A percentile compares a stretch with the other conserved stretches of the same genome.
These are phyloP conservation scores for Parietaria judaica DNA, from an alignment of 306 rosid genomes.

Conservation along the genomic window DNA sequence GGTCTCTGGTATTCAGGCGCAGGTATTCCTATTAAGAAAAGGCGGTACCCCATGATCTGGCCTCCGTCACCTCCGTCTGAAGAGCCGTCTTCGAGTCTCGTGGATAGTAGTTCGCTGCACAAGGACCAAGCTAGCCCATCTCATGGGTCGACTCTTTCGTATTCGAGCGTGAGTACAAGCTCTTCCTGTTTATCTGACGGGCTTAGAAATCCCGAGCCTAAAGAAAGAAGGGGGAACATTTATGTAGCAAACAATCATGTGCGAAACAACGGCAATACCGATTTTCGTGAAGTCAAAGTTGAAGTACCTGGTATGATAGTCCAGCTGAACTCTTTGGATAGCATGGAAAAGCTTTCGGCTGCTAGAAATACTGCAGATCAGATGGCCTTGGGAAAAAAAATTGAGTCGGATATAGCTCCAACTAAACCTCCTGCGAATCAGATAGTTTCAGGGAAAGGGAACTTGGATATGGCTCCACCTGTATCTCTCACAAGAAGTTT, in stretches of 20 bases:
- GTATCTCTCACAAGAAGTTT: too few species aligned
- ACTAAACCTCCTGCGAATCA: conserved; percentile 30
- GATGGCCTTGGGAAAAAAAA: conserved; percentile 29
- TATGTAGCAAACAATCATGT: conserved; percentile 22
- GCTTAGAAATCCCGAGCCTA: conserved; percentile 22
- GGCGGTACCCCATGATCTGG: conserved; percentile 53
- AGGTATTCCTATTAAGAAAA: conserved; percentile 95
- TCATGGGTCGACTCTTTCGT: conserved; percentile 37
- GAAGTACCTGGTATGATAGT: conserved; percentile 29
- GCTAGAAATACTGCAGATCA: conserved; percentile 22
- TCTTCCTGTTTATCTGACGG: conserved; percentile 37
- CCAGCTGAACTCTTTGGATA: conserved; percentile 29
- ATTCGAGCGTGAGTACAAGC: conserved; percentile 37
- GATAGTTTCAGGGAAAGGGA: conserved; percentile 14
- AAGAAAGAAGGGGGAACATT: conserved; percentile 36
- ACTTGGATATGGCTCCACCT: too few species aligned
- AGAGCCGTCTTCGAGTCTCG: conserved; percentile 31
- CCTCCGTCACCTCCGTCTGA: conserved; percentile 55
- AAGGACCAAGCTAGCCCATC: conserved; percentile 38
- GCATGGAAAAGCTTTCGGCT: conserved; percentile 23
- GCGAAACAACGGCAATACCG: conserved; percentile 27
- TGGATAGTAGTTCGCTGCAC: conserved; percentile 34
- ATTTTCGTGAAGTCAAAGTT: conserved; percentile 27
- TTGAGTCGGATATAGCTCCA: conserved; percentile 41
- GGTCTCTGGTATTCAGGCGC: conserved; percentile 49